A percentile compares a stretch with the other conserved stretches of the same genome.
Evolutionary conservation across 2,329 filamentous ascomycete species (phyloP).

Genomic region (Penicillium sp.): DNA sequence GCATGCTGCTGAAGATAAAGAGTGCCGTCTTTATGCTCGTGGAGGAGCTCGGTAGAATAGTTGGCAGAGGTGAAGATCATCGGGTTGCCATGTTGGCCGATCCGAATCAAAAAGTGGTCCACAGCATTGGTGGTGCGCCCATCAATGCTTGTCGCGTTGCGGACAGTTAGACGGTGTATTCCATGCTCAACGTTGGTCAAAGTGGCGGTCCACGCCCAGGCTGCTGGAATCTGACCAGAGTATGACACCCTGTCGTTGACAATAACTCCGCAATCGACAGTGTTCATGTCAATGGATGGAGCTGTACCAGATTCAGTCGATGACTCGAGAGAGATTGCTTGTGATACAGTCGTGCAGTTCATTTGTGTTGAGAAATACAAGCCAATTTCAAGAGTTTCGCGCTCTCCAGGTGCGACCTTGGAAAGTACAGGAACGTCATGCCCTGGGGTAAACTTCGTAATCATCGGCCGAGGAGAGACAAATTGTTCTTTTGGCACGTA

Average conservation of each 20-base stretch:
- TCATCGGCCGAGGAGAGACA: constrained; percentile 55
- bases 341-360: constrained; percentile 59
- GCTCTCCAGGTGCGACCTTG: constrained; percentile 40
- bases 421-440: constrained; percentile 62
- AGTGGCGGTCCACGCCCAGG: constrained; percentile 56
- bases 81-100: constrained; percentile 60
- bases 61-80: constrained; percentile 62
- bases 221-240: constrained; percentile 56
- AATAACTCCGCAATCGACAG: constrained; percentile 49
- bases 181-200: constrained; percentile 62
- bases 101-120: constrained; percentile 64
- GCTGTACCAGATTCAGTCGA: constrained; percentile 50
- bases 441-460: constrained; percentile 62
- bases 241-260: constrained; percentile 37
- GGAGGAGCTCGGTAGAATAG: constrained; percentile 58
- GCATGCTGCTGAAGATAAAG: constrained; percentile 61
- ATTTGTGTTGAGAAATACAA: constrained; percentile 63
- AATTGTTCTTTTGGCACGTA: constrained; percentile 59
- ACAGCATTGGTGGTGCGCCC: constrained; percentile 52
- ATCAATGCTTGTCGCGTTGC: constrained; percentile 52
- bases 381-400: constrained; percentile 53
- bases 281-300: constrained; percentile 48
- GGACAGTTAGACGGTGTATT: constrained; percentile 60
- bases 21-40: constrained; percentile 44
- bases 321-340: constrained; percentile 55